These are phyloP conservation scores for Micromonas commoda DNA, from an alignment of 139 green algal genomes.

Conservation along the genomic window DNA sequence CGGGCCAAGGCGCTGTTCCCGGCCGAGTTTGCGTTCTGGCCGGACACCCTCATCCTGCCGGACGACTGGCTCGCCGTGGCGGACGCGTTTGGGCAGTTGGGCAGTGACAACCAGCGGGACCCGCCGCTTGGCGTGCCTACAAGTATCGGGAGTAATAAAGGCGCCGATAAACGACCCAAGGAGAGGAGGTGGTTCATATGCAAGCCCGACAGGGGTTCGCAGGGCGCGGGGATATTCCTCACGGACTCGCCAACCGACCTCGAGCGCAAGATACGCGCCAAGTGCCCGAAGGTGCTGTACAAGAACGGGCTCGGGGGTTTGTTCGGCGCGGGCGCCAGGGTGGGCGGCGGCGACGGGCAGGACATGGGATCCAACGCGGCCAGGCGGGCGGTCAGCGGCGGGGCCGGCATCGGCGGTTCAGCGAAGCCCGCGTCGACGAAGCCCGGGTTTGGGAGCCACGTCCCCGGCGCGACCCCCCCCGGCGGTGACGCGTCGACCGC, in stretches of 20 bases:
- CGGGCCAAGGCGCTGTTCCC: background rate
- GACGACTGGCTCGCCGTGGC: background rate
- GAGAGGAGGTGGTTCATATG: constrained; percentile 51
- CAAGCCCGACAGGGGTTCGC: constrained; percentile 68
- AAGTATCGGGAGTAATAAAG: too few relatives aligned
- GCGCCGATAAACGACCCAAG: too few relatives aligned
- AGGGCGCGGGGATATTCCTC: constrained; percentile 48
- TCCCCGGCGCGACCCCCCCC: background rate
- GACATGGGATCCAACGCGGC: too few relatives aligned
- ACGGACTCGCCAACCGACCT: constrained; percentile 41
- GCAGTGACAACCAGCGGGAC: too few relatives aligned
- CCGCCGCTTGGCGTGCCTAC: too few relatives aligned
- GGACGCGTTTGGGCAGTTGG: background rate
- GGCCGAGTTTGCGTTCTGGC: background rate
- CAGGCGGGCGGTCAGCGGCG: too few relatives aligned
- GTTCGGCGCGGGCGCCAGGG: too few relatives aligned
- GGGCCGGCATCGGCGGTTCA: too few relatives aligned
- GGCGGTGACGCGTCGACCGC: background rate
- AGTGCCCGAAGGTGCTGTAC: constrained; percentile 34
- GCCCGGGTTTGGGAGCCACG: background rate
- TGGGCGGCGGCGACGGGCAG: too few relatives aligned
- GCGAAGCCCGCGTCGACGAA: background rate
- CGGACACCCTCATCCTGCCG: constrained; percentile 53
- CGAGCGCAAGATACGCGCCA: background rate
- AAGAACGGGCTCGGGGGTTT: too few relatives aligned